phyloP scores from a whole-genome alignment of 2,329 filamentous ascomycete genomes.

The Calonectria multiphialidica region DNA sequence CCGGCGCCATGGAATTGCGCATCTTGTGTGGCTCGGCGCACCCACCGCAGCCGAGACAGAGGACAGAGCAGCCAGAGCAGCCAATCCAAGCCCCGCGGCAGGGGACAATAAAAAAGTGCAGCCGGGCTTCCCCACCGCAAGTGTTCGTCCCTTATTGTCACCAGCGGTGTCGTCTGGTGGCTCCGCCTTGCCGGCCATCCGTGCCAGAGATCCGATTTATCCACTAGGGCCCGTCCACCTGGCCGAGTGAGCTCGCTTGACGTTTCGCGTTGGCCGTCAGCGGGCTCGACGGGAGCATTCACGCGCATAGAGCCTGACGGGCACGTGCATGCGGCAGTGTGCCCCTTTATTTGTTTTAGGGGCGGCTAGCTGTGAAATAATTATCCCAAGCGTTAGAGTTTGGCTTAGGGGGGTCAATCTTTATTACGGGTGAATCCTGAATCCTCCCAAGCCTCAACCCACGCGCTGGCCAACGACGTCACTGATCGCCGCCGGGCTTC shows the following conservation, averaged over 20 bases:
- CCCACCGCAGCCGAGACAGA: neutral
- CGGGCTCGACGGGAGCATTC: neutral
- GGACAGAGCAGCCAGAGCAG: neutral
- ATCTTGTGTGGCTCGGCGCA: neutral
- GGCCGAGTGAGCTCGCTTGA: neutral
- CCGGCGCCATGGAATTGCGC: neutral
- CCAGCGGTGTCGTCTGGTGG: neutral
- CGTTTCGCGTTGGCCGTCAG: neutral
- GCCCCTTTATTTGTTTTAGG: conserved; percentile 4
- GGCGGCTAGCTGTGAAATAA: too few species aligned
- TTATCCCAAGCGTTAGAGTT: neutral
- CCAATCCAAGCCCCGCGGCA: neutral
- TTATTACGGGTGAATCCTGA: neutral
- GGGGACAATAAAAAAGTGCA: neutral
- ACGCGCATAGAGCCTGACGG: neutral
- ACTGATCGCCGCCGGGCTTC: neutral
- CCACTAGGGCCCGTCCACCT: neutral
- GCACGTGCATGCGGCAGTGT: neutral
- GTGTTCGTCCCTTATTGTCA: conserved; percentile 9
- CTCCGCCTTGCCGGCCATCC: conserved; percentile 2
- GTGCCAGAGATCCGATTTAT: neutral
- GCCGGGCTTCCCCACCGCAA: neutral
- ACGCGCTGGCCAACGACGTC: neutral
- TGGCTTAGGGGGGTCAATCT: neutral
- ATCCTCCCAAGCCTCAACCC: neutral